Conservation (phyloP, 495 filamentous ascomycete species). For the Immersiella caudata region DNA sequence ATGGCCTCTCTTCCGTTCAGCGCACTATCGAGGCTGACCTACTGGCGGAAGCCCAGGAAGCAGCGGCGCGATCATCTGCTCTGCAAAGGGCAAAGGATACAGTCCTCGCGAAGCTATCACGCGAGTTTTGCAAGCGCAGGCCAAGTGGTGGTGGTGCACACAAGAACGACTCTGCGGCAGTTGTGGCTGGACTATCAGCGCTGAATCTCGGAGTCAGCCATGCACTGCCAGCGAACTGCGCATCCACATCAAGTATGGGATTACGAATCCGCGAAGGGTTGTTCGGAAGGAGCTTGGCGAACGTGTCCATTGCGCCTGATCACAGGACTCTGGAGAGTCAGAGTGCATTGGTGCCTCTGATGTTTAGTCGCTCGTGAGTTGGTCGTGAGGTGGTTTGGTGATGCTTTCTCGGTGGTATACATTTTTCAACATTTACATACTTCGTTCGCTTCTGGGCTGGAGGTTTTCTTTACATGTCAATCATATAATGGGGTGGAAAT, state of each 20-base stretch:
- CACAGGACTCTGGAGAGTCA: constrained; percentile 44
- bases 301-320: constrained; percentile 30
- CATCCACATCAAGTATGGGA: constrained; percentile 28
- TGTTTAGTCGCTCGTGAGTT: constrained; percentile 48
- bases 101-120: constrained; percentile 48
- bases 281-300: constrained; percentile 43
- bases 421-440: background rate
- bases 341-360: constrained; percentile 52
- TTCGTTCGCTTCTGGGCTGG: background rate
- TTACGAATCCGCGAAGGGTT: constrained; percentile 45
- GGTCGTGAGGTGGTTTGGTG: background rate
- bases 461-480: background rate
- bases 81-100: constrained; percentile 49
- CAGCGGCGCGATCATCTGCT: constrained; percentile 45
- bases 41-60: constrained; percentile 45
- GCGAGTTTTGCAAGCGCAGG: constrained; percentile 41
- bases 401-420: background rate
- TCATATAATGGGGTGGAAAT: background rate
- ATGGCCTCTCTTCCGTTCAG: constrained; percentile 48
- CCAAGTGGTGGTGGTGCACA: background rate
- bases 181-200: constrained; percentile 27
- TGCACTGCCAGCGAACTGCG: background rate
- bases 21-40: constrained; percentile 45
- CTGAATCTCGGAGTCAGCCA: constrained; percentile 22
- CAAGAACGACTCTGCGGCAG: constrained; percentile 35